Evolutionary conservation across 192 early-diverging fungal species (phyloP).

Genomic region (Endogone sp.): DNA sequence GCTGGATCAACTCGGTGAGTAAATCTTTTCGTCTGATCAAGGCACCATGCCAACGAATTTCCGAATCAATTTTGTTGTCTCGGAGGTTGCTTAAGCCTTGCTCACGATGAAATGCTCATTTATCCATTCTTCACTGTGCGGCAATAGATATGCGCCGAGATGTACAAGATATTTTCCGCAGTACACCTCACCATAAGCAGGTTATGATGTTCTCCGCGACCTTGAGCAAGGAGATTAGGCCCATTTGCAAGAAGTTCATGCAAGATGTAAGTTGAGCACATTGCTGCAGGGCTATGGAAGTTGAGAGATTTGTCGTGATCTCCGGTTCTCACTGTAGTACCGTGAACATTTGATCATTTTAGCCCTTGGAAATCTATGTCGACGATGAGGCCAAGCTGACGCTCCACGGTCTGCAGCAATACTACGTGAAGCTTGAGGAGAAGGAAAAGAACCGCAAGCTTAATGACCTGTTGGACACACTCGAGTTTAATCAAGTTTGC

Average conservation of each 20-base stretch:
- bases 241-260: constrained; percentile 98
- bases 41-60: too few species aligned
- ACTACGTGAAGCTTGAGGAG: constrained; percentile 85
- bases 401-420: constrained; percentile 94
- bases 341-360: constrained; percentile 14
- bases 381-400: constrained; percentile 98
- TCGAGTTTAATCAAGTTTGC: constrained; percentile 98
- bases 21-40: too few species aligned
- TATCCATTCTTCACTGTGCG: constrained; percentile 4
- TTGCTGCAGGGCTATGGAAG: not conserved
- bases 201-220: constrained; percentile 99
- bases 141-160: constrained; percentile 91
- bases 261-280: constrained; percentile 68
- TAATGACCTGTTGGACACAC: constrained; percentile 84
- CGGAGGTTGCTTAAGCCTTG: too few species aligned
- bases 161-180: constrained; percentile 94
- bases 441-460: constrained; percentile 91
- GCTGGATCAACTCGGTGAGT: constrained; percentile 87
- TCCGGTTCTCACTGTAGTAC: too few species aligned
- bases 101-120: not conserved
- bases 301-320: not conserved
- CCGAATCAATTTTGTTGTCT: too few species aligned
- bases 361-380: constrained; percentile 95
- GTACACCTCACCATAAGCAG: constrained; percentile 95
- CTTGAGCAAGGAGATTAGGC: constrained; percentile 86